phyloP scores from a whole-genome alignment of 768 basidiomycete species.

The Chiua virens region DNA sequence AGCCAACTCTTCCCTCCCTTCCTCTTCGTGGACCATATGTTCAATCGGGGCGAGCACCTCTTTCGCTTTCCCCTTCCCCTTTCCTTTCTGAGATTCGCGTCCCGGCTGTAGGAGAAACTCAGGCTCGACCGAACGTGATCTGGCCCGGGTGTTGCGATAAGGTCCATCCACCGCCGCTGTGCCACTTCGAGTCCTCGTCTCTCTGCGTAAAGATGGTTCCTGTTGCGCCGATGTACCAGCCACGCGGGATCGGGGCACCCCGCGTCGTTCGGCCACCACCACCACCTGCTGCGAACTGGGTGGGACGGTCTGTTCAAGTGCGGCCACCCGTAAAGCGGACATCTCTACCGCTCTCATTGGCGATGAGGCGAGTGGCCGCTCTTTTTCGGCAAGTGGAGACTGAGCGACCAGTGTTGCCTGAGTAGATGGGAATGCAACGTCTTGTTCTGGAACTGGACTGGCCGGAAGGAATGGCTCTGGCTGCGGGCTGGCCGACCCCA shows the following conservation, averaged over 20 bases:
- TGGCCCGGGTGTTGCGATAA: slow-evolving; percentile 19
- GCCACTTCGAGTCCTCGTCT: neutral
- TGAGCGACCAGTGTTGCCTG: slow-evolving; percentile 28
- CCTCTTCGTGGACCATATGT: neutral
- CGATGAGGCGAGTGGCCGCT: neutral
- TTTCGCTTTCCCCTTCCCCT: slow-evolving; percentile 7
- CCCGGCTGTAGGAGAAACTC: neutral
- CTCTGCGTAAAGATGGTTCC: slow-evolving; percentile 6
- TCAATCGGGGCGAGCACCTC: slow-evolving; percentile 4
- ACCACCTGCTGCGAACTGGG: slow-evolving; percentile 12
- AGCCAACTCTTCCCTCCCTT: neutral
- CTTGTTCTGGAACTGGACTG: neutral
- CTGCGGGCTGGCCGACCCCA: no score
- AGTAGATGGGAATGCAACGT: slow-evolving; percentile 18
- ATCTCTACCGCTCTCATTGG: neutral
- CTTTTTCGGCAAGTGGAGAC: slow-evolving; percentile 7
- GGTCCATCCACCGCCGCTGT: slow-evolving; percentile 1
- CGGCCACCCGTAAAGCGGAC: neutral
- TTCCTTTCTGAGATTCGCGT: neutral
- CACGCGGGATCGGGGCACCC: slow-evolving; percentile 1
- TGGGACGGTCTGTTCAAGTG: neutral
- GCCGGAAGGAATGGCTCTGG: neutral
- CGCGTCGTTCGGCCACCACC: slow-evolving; percentile 1
- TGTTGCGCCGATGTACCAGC: slow-evolving; percentile 14
- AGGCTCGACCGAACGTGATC: slow-evolving; percentile 23